Percentiles rank a stretch among this genome's conserved stretches.
phyloP scores from a whole-genome alignment of 1,284 basidiomycete genomes.

The Calocybe gambosa region DNA sequence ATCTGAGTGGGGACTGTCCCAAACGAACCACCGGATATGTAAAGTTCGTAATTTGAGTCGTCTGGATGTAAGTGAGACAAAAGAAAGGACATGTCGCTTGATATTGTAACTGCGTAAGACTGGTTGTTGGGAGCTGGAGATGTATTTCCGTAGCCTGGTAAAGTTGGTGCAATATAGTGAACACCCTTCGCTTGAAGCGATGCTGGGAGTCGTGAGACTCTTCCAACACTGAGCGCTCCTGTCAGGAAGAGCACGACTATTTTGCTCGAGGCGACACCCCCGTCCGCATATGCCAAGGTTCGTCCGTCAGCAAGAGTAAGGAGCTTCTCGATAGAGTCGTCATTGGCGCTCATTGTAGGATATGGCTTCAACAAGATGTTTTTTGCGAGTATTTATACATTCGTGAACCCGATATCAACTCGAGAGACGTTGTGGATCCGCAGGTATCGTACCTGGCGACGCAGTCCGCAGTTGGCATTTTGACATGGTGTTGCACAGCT shows the following conservation, averaged over 20 bases:
- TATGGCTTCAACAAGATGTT: background rate
- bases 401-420: background rate
- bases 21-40: slow-evolving; percentile 40
- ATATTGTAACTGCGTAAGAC: slow-evolving; percentile 31
- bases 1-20: slow-evolving; percentile 44
- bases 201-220: slow-evolving; percentile 17
- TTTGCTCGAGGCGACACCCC: slow-evolving; percentile 30
- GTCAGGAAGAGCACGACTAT: slow-evolving; percentile 35
- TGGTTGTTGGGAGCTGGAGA: slow-evolving; percentile 26
- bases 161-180: slow-evolving; percentile 34
- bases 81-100: slow-evolving; percentile 30
- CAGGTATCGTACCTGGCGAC: background rate
- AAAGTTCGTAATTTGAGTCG: slow-evolving; percentile 27
- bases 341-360: background rate
- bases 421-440: background rate
- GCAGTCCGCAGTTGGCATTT: background rate
- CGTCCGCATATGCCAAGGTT: slow-evolving; percentile 37
- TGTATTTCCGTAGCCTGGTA: slow-evolving; percentile 42
- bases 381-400: background rate
- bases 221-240: slow-evolving; percentile 36
- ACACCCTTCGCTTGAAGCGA: slow-evolving; percentile 24
- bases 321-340: slow-evolving; percentile 21
- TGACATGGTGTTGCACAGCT: no score
- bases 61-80: slow-evolving; percentile 34
- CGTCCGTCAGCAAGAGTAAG: slow-evolving; percentile 31